Conservation (phyloP, 1,139 yeast genomes). For the Dujonia santamariae region DNA sequence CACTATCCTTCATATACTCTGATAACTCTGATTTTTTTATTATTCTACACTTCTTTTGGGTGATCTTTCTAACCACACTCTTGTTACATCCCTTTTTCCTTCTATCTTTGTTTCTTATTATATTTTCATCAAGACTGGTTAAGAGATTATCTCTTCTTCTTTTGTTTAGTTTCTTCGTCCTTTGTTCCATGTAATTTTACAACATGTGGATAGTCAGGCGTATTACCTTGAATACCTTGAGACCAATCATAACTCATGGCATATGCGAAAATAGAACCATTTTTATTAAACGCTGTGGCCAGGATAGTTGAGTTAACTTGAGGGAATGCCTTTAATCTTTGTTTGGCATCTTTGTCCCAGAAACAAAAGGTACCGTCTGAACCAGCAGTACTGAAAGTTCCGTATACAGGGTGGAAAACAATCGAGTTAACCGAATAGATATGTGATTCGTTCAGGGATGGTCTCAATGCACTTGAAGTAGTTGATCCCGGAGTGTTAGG, state of each 20-base stretch:
- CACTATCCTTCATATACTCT: no score
- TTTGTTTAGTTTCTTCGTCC: slow-evolving; percentile 85
- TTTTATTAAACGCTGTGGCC: slow-evolving; percentile 75
- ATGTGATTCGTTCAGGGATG: slow-evolving; percentile 39
- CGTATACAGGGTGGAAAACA: slow-evolving; percentile 83
- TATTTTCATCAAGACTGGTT: no score
- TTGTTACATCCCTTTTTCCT: no score
- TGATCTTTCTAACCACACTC: no score
- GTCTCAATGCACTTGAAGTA: slow-evolving; percentile 35
- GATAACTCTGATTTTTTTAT: no score
- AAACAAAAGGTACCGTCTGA: slow-evolving; percentile 90
- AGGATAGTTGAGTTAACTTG: slow-evolving; percentile 71
- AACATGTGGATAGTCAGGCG: slow-evolving; percentile 69
- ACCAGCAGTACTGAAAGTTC: slow-evolving; percentile 93
- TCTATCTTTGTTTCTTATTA: no score
- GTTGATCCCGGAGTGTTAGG: slow-evolving; percentile 27
- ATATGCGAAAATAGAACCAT: slow-evolving; percentile 84
- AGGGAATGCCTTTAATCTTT: slow-evolving; percentile 81
- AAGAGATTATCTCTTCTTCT: slow-evolving; percentile 50
- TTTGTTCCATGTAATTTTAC: slow-evolving; percentile 81
- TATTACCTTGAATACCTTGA: slow-evolving; percentile 78
- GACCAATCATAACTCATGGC: slow-evolving; percentile 96
- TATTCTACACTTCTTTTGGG: no score
- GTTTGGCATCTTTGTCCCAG: slow-evolving; percentile 96
- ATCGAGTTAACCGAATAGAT: slow-evolving; percentile 80